These are phyloP conservation scores for Claviceps pusilla DNA, from an alignment of 2,329 filamentous ascomycete genomes.

Conservation along the genomic window DNA sequence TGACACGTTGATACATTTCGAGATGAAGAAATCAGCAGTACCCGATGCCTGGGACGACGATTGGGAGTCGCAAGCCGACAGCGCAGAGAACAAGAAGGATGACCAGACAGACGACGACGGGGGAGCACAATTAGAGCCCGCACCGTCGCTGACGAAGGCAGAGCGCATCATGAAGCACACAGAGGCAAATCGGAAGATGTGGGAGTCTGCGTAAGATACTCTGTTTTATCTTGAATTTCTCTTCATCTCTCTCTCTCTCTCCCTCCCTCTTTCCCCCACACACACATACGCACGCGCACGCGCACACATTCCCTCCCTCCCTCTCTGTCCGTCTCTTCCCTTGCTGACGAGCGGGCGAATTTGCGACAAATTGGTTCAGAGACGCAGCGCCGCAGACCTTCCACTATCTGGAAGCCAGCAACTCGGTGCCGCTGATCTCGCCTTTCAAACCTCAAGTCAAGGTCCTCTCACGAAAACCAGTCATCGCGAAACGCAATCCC, in stretches of 20 bases:
- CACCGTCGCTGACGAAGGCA: slow-evolving; percentile 45
- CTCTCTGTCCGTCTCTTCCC: not conserved
- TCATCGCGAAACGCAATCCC: slow-evolving; percentile 43
- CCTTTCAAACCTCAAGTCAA: slow-evolving; percentile 73
- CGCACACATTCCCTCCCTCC: not conserved
- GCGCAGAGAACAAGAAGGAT: slow-evolving; percentile 21
- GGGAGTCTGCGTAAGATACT: slow-evolving; percentile 62
- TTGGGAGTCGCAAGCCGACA: slow-evolving; percentile 69
- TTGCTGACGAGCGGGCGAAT: slow-evolving; percentile 1
- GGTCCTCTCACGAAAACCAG: slow-evolving; percentile 70
- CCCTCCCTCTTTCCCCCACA: not conserved
- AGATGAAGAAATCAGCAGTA: slow-evolving; percentile 33
- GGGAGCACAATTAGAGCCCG: slow-evolving; percentile 3
- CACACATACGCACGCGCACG: too few species aligned
- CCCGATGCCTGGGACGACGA: slow-evolving; percentile 84
- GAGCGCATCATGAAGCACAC: slow-evolving; percentile 67
- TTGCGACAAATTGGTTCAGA: slow-evolving; percentile 24
- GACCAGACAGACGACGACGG: slow-evolving; percentile 16
- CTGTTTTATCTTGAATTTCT: slow-evolving; percentile 5
- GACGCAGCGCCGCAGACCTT: slow-evolving; percentile 56
- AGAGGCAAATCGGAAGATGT: slow-evolving; percentile 71
- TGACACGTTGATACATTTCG: slow-evolving; percentile 7
- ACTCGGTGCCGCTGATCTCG: slow-evolving; percentile 42
- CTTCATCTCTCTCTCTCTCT: not conserved
- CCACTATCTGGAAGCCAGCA: slow-evolving; percentile 56